Percentiles rank a stretch among this genome's conserved stretches.
These are phyloP conservation scores for Pichia sp. DNA, from an alignment of 1,139 yeast genomes.

Conservation along the genomic window DNA sequence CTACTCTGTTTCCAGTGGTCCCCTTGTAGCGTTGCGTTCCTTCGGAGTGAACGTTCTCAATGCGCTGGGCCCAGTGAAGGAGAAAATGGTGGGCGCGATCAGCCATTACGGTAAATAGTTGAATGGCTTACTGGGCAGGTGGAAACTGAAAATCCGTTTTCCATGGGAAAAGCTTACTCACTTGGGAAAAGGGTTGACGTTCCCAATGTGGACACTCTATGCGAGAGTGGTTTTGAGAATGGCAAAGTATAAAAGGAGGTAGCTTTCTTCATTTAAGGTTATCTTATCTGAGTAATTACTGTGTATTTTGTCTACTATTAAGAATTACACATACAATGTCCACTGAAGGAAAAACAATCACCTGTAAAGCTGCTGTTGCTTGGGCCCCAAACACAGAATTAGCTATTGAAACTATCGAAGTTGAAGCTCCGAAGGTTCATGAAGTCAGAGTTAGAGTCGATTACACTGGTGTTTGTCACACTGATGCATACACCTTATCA, in stretches of 20 bases:
- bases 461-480: slow-evolving; percentile 95
- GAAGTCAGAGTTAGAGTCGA: slow-evolving; percentile 89
- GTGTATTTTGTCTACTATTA: too few species aligned
- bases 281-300: background rate
- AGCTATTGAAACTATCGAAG: slow-evolving; percentile 79
- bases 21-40: slow-evolving; percentile 69
- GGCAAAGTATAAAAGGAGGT: background rate
- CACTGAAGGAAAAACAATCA: slow-evolving; percentile 45
- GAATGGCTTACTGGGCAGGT: too few species aligned
- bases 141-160: too few species aligned
- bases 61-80: slow-evolving; percentile 55
- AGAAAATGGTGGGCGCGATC: slow-evolving; percentile 44
- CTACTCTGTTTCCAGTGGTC: slow-evolving; percentile 66
- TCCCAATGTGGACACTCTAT: background rate
- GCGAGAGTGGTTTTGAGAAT: background rate
- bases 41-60: slow-evolving; percentile 69
- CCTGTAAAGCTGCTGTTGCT: slow-evolving; percentile 94
- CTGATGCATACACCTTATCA: slow-evolving; percentile 93
- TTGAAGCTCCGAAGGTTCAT: slow-evolving; percentile 90
- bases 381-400: slow-evolving; percentile 93
- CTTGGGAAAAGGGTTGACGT: background rate
- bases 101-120: slow-evolving; percentile 25
- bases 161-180: too few species aligned
- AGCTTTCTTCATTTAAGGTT: background rate
- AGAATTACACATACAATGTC: slow-evolving; percentile 17